Conservation (phyloP, 2,329 filamentous ascomycete genomes). For the Daldinia sp. region DNA sequence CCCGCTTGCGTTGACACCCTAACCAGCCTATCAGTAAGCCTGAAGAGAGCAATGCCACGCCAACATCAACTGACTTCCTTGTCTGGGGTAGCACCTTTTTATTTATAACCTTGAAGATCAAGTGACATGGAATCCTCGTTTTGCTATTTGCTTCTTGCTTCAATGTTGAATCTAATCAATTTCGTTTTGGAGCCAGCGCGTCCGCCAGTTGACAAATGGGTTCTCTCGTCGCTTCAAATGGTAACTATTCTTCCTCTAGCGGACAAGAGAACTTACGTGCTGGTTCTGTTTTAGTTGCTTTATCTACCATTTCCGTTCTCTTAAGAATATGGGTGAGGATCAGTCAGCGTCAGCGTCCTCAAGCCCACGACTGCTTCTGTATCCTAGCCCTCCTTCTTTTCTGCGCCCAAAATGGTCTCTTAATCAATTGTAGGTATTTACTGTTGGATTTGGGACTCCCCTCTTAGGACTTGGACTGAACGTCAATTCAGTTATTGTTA, state of each 20-base stretch:
- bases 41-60: not conserved
- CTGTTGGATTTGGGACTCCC: too few relatives aligned
- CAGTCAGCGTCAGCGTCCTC: not conserved
- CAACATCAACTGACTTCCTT: not conserved
- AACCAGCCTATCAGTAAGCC: not conserved
- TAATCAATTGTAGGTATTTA: not conserved
- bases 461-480: not conserved
- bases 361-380: not conserved
- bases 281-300: not conserved
- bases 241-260: not conserved
- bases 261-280: not conserved
- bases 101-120: not conserved
- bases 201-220: not conserved
- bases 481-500: conserved; percentile 1
- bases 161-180: not conserved
- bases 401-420: not conserved
- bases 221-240: not conserved
- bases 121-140: not conserved
- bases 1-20: not conserved
- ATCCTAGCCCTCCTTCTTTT: not conserved
- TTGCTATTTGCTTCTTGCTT: not conserved
- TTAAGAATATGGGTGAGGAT: conserved; percentile 1
- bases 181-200: not conserved
- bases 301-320: not conserved
- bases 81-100: not conserved